Evolutionary conservation across 352 stramenopile genomes (phyloP).

Genomic region (Phytophthora tentaculata): DNA sequence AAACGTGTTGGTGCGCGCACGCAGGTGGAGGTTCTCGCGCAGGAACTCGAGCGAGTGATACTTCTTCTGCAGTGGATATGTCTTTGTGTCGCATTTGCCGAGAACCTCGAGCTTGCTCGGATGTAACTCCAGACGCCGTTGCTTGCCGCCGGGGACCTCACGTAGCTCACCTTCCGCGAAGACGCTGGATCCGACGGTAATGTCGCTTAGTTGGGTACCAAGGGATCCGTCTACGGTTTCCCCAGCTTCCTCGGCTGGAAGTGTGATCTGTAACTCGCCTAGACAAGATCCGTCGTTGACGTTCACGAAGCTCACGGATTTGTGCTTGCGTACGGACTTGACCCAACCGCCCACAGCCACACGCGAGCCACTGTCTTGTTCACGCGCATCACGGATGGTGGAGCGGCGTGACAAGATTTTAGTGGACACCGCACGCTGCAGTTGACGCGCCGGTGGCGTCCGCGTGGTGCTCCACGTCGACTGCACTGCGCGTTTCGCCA

Average conservation of each 20-base stretch:
- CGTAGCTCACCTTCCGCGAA: slow-evolving; percentile 91
- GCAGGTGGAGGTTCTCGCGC: slow-evolving; percentile 95
- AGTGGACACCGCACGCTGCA: slow-evolving; percentile 25
- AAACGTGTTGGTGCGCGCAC: slow-evolving; percentile 97
- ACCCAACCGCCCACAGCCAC: slow-evolving; percentile 92
- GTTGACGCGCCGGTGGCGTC: not conserved
- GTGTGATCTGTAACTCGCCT: slow-evolving; percentile 92
- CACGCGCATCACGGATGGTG: slow-evolving; percentile 53
- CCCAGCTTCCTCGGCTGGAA: slow-evolving; percentile 62
- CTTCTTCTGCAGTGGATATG: slow-evolving; percentile 99
- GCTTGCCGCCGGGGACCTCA: slow-evolving; percentile 86
- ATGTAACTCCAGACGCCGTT: slow-evolving; percentile 93
- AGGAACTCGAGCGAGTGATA: slow-evolving; percentile 98
- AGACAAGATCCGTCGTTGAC: slow-evolving; percentile 96
- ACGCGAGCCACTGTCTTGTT: slow-evolving; percentile 44
- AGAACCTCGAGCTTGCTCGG: slow-evolving; percentile 87
- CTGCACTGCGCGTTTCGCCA: slow-evolving; percentile 19
- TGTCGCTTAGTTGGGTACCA: slow-evolving; percentile 76
- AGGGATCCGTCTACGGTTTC: slow-evolving; percentile 19
- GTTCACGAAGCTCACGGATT: slow-evolving; percentile 97
- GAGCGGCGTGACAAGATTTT: slow-evolving; percentile 35
- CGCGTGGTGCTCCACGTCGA: slow-evolving; percentile 17
- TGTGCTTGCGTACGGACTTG: slow-evolving; percentile 96
- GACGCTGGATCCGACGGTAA: slow-evolving; percentile 94
- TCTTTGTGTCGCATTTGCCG: slow-evolving; percentile 91